Conservation (phyloP, 495 filamentous ascomycete species). For the Aspergillus cristatus region DNA sequence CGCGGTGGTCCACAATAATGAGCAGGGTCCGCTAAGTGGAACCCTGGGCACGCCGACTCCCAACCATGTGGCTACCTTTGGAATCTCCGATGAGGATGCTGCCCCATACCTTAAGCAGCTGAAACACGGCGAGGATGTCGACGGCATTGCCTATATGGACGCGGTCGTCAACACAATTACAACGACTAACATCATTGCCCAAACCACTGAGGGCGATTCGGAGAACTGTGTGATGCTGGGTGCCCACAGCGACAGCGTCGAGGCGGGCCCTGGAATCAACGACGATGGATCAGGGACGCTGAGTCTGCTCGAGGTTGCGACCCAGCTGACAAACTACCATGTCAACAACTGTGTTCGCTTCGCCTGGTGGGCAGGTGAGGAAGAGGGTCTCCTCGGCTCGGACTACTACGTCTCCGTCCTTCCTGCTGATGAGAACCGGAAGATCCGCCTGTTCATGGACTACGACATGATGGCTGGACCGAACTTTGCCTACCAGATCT, state of each 20-base stretch:
- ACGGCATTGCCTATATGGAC: conserved; percentile 47
- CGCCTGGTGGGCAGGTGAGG: conserved; percentile 59
- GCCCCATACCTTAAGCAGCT: conserved; percentile 37
- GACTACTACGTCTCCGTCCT: conserved; percentile 46
- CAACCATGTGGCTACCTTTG: conserved; percentile 49
- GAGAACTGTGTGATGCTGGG: conserved; percentile 54
- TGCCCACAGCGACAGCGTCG: conserved; percentile 59
- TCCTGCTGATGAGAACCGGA: conserved; percentile 38
- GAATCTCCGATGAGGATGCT: conserved; percentile 43
- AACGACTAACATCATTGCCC: conserved; percentile 55
- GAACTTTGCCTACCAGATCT: conserved; percentile 57
- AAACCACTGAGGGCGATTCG: conserved; percentile 51
- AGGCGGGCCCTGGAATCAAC: conserved; percentile 52
- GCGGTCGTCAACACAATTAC: conserved; percentile 33
- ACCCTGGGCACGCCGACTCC: conserved; percentile 44
- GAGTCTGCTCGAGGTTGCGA: conserved; percentile 53
- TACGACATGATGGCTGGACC: conserved; percentile 68
- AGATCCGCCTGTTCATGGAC: conserved; percentile 60
- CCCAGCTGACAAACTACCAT: conserved; percentile 44
- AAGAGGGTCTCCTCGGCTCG: conserved; percentile 53
- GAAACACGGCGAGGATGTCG: conserved; percentile 33
- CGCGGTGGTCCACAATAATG: conserved; percentile 53
- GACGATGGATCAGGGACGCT: conserved; percentile 59
- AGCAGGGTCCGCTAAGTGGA: conserved; percentile 35
- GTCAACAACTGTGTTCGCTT: conserved; percentile 61